These are phyloP conservation scores for Scenedesmus sp. DNA, from an alignment of 163 green algal species.

Conservation along the genomic window DNA sequence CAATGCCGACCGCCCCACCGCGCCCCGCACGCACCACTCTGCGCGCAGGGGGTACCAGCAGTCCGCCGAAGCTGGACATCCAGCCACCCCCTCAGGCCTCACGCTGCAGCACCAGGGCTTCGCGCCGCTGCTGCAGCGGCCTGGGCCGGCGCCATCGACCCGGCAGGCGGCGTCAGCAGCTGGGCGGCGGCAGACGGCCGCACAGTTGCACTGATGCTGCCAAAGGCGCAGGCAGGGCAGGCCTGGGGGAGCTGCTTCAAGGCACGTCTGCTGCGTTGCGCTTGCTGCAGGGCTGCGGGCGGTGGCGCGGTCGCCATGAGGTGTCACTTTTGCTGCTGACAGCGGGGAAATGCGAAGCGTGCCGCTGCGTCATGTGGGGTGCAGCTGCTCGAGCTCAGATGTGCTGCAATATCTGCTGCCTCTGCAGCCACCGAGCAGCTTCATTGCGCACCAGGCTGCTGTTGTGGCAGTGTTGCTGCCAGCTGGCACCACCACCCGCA, in stretches of 20 bases:
- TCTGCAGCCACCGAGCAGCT: no score
- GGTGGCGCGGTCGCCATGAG: no score
- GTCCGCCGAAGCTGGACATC: slow-evolving; percentile 10
- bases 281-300: background rate
- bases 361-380: no score
- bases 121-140: slow-evolving; percentile 22
- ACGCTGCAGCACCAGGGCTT: slow-evolving; percentile 38
- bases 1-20: no score
- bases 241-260: slow-evolving; percentile 41
- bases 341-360: no score
- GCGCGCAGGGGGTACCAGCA: slow-evolving; percentile 18
- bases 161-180: background rate
- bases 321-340: background rate
- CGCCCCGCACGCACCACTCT: background rate
- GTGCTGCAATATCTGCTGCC: no score
- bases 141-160: slow-evolving; percentile 7
- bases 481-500: no score
- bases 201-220: slow-evolving; percentile 11
- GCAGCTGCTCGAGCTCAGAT: no score
- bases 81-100: background rate
- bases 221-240: slow-evolving; percentile 29
- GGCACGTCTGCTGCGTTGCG: background rate
- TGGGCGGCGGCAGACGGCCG: slow-evolving; percentile 10
- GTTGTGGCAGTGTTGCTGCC: no score
- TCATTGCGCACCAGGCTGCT: no score